Evolutionary conservation across 2,329 filamentous ascomycete species (phyloP).

Genomic region (Fusarium concolor): DNA sequence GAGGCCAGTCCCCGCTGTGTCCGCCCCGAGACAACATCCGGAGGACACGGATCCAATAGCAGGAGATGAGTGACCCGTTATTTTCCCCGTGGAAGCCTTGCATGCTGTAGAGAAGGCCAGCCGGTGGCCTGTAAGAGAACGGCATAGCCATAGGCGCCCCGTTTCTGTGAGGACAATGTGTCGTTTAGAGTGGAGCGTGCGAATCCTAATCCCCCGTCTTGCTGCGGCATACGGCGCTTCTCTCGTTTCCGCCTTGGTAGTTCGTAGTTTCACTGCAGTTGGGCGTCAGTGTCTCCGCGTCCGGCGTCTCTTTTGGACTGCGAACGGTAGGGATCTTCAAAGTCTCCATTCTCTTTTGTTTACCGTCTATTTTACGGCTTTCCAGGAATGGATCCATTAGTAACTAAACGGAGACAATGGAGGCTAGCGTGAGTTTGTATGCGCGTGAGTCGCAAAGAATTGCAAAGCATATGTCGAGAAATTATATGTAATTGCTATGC

Average conservation of each 20-base stretch:
- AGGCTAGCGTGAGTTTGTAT: constrained; percentile 28
- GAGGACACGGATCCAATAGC: constrained; percentile 33
- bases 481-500: constrained; percentile 23
- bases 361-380: constrained; percentile 14
- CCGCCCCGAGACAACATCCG: constrained; percentile 37
- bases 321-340: constrained; percentile 27
- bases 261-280: not conserved
- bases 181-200: constrained; percentile 15
- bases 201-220: constrained; percentile 16
- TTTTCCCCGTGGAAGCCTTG: constrained; percentile 33
- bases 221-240: constrained; percentile 32
- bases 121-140: constrained; percentile 22
- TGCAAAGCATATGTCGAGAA: constrained; percentile 4
- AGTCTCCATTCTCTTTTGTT: constrained; percentile 5
- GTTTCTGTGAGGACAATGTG: constrained; percentile 29
- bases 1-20: constrained; percentile 26
- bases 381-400: constrained; percentile 8
- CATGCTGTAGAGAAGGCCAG: constrained; percentile 14
- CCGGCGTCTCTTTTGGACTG: constrained; percentile 32
- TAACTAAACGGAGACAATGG: constrained; percentile 21
- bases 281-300: constrained; percentile 32
- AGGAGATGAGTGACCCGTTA: constrained; percentile 15
- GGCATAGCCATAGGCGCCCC: constrained; percentile 25
- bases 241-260: constrained; percentile 21
- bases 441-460: constrained; percentile 21